Base-by-base conservation (phyloP, 768 basidiomycete genomes). In the Amanita jacksonii region DNA sequence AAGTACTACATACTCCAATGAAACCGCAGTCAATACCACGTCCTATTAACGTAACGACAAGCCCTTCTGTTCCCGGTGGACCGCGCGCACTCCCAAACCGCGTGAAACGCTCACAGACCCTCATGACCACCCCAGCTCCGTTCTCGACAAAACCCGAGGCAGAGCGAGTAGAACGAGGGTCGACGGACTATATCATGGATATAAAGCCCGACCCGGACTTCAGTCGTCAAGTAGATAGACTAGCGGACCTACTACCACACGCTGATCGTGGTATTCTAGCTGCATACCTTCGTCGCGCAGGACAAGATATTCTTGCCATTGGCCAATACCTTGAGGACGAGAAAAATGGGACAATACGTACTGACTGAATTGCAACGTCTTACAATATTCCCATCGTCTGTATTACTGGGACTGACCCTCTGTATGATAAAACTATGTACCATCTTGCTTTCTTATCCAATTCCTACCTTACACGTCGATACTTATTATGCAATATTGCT, bases 281-380 rank as follows among this genome's bases (percentile, higher is more conserved):
- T 30, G 73, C 77, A 10, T 90, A 90, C 59, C 60, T 90, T 47
- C 74, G 75, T 22, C 72, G 81, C 8, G 68, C 85, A 8, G 87
- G 87, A 16, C 77, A 85, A 55, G 85, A 87, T 59, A 82, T 88
- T 33, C 64, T 85, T 33, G 87, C 87, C n/a, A 86, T 90, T 52
- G 85, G 85, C 12, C 81, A 85, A 56, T 90, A 86, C 58, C 66
- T 90, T 8, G 86, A 87, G 51, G 87, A 90, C 50, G 83, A 87
- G 57, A 82, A 81, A 64, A 84, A 80, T 54, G 85, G 85, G 24
- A 70, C 66, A 36, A 56, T 87, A 38, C 66, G 68, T 46, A 55
- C 45, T 49, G 51, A 47, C 45, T 56, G 45, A 43, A 30, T 36
- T 30, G n/a, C n/a, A n/a, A n/a, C n/a, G n/a, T 13, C 20, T 45